Conservation (phyloP, 31 red algal species). For the Endocladia muricata region DNA sequence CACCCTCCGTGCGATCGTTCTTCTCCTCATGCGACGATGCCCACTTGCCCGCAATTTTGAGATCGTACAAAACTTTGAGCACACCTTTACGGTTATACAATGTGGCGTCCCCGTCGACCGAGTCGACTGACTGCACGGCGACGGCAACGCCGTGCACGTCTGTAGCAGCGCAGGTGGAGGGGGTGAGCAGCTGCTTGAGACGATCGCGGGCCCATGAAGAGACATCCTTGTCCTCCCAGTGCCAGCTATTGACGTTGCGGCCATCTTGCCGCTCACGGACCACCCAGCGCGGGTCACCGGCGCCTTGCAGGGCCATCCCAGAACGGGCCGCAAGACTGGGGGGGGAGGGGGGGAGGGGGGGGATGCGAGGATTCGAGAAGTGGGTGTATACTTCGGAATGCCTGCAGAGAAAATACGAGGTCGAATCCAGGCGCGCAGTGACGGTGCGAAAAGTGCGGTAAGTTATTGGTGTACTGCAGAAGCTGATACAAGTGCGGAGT, state of each 20-base stretch:
- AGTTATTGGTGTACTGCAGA: too few relatives aligned
- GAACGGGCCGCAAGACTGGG: background rate
- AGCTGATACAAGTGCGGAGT: too few relatives aligned
- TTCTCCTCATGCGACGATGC: background rate
- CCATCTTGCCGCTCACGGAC: constrained; percentile 83
- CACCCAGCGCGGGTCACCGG: constrained; percentile 88
- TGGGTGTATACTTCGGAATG: too few relatives aligned
- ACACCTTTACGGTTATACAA: constrained; percentile 91
- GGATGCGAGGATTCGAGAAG: too few relatives aligned
- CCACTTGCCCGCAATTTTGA: constrained; percentile 81
- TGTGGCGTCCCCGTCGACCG: constrained; percentile 82
- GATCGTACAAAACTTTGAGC: constrained; percentile 81
- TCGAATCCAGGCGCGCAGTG: too few relatives aligned
- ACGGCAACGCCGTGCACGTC: background rate
- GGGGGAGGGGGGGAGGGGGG: background rate
- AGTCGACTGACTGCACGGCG: constrained; percentile 28
- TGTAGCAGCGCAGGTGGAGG: background rate
- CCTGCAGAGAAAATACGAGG: too few relatives aligned
- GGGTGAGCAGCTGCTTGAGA: constrained; percentile 50
- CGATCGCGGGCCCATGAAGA: constrained; percentile 57
- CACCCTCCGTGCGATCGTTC: constrained; percentile 20
- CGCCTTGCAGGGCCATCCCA: constrained; percentile 74
- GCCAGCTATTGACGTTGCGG: constrained; percentile 88
- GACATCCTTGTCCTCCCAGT: constrained; percentile 93
- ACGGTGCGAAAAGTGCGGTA: too few relatives aligned